Conservation (phyloP, 1,139 yeast species). For the Schizosaccharomyces versatilis region DNA sequence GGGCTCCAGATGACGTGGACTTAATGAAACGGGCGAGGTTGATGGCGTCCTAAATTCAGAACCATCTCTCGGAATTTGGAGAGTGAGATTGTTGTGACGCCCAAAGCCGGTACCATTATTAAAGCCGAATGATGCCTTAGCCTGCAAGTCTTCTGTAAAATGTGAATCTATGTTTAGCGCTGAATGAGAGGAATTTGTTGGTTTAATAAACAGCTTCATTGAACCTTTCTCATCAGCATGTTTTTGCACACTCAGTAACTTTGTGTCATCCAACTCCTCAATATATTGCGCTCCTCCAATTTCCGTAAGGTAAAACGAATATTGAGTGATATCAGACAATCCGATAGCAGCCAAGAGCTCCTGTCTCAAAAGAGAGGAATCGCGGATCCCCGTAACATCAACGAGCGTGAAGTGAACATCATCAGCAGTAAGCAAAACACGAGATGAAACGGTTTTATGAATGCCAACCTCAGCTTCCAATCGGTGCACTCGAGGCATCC, state of each 20-base stretch:
- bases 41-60: no score
- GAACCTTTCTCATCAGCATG: slow-evolving; percentile 4
- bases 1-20: no score
- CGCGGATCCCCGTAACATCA: slow-evolving; percentile 20
- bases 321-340: slow-evolving; percentile 21
- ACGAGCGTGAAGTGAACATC: slow-evolving; percentile 32
- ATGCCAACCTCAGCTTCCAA: background rate
- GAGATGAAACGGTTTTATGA: background rate
- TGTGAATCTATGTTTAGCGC: background rate
- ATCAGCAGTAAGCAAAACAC: slow-evolving; percentile 37
- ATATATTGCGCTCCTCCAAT: slow-evolving; percentile 40
- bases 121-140: no score
- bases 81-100: background rate
- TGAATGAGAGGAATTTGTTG: background rate
- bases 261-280: slow-evolving; percentile 29
- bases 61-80: background rate
- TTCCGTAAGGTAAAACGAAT: slow-evolving; percentile 49
- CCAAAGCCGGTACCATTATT: no score
- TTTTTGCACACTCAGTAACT: slow-evolving; percentile 24
- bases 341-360: slow-evolving; percentile 22
- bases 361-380: slow-evolving; percentile 21
- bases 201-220: slow-evolving; percentile 3
- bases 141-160: background rate
- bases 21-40: no score
- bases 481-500: slow-evolving; percentile 1